Percentiles rank a stretch among this genome's conserved stretches.
phyloP scores from a whole-genome alignment of 1,284 basidiomycete species.

The Irpex lacteus region DNA sequence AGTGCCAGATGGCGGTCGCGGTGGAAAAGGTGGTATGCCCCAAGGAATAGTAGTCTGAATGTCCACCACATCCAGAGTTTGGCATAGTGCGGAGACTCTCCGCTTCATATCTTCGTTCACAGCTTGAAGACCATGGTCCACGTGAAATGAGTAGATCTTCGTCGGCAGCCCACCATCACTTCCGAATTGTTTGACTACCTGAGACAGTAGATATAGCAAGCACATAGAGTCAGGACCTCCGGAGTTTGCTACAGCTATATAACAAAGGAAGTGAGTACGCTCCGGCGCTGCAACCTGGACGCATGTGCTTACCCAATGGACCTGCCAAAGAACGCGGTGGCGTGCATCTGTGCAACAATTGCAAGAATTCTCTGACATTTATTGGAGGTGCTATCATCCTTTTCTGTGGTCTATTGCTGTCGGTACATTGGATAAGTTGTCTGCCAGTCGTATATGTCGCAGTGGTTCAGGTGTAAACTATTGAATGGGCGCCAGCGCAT shows the following conservation, averaged over 20 bases:
- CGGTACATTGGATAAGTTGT: background rate
- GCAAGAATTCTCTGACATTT: conserved; percentile 25
- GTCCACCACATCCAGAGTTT: conserved; percentile 26
- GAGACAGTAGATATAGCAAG: conserved; percentile 60
- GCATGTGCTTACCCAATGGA: conserved; percentile 18
- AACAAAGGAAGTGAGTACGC: background rate
- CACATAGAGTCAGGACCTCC: conserved; percentile 80
- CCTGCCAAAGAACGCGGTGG: conserved; percentile 28
- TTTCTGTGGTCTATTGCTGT: background rate
- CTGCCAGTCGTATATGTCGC: too few relatives aligned
- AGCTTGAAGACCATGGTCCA: conserved; percentile 66
- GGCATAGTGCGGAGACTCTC: conserved; percentile 42
- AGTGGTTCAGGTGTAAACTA: too few relatives aligned
- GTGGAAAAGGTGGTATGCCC: conserved; percentile 50
- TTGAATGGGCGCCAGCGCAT: too few relatives aligned
- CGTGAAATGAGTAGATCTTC: conserved; percentile 53
- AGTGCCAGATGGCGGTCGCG: conserved; percentile 17
- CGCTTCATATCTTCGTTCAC: conserved; percentile 53
- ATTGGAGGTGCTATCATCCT: conserved; percentile 19
- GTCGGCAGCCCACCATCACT: conserved; percentile 17
- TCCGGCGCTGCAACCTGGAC: background rate
- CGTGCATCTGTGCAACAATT: conserved; percentile 27
- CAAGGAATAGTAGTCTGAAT: conserved; percentile 49
- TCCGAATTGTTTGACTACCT: background rate
- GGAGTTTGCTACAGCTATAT: conserved; percentile 63